Conservation (phyloP, 1,139 yeast species). For the Diutina ranongensis region DNA sequence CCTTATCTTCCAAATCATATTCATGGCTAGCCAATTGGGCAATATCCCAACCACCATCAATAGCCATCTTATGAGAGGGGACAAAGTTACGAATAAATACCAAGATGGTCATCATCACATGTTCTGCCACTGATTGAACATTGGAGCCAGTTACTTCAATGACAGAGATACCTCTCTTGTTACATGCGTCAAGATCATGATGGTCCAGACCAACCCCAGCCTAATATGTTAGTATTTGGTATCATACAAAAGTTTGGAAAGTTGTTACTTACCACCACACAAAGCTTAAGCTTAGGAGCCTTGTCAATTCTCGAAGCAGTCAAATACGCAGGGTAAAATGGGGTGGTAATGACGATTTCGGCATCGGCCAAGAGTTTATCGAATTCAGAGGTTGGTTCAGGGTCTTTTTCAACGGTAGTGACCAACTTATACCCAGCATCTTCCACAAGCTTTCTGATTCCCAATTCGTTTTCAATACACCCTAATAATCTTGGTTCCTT, state of each 20-base stretch:
- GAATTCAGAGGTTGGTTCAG: slow-evolving; percentile 39
- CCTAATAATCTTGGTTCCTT: slow-evolving; percentile 57
- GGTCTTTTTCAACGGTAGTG: slow-evolving; percentile 61
- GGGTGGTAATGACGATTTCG: slow-evolving; percentile 70
- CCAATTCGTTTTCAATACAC: slow-evolving; percentile 65
- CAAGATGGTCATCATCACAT: slow-evolving; percentile 65
- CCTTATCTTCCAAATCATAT: slow-evolving; percentile 67
- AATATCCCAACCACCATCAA: slow-evolving; percentile 57
- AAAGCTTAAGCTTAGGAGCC: slow-evolving; percentile 63
- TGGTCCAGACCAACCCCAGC: slow-evolving; percentile 77
- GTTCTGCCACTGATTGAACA: slow-evolving; percentile 75
- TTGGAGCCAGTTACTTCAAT: slow-evolving; percentile 78
- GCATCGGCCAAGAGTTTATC: slow-evolving; percentile 61
- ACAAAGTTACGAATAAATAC: slow-evolving; percentile 66
- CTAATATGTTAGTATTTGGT: neutral
- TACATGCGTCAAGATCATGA: slow-evolving; percentile 64
- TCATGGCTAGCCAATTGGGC: slow-evolving; percentile 68
- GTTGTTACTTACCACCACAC: slow-evolving; percentile 43
- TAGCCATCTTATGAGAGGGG: slow-evolving; percentile 64
- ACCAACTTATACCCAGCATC: slow-evolving; percentile 56
- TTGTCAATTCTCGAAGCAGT: slow-evolving; percentile 52
- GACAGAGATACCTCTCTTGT: slow-evolving; percentile 50
- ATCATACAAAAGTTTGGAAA: neutral
- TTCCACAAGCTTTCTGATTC: slow-evolving; percentile 55
- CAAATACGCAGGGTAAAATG: slow-evolving; percentile 76